Percentiles rank a stretch among this genome's conserved stretches.
Conservation (phyloP, 225 moss, liverwort and hornwort genomes). For the Pleurozium schreberi region DNA sequence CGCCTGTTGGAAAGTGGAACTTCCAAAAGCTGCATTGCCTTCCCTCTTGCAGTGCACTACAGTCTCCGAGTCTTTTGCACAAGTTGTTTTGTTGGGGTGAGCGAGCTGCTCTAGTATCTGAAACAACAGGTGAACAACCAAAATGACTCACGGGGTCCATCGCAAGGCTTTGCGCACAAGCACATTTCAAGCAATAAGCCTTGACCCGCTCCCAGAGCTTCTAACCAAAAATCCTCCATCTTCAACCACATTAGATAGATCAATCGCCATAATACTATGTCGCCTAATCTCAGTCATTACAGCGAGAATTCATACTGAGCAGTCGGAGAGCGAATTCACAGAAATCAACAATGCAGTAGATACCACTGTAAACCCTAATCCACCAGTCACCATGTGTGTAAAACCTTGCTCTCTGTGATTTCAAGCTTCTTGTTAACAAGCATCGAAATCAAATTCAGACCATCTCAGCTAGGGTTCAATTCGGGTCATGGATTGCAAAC, state of each 20-base stretch:
- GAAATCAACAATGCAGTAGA: not conserved
- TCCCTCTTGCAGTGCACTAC: constrained; percentile 44
- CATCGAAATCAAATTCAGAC: not conserved
- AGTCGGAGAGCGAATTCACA: not conserved
- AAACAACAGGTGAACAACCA: not conserved
- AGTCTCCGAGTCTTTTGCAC: constrained; percentile 48
- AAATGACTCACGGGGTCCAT: not conserved
- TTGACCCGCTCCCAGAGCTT: not conserved
- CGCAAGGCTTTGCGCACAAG: not conserved
- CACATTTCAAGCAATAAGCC: not conserved
- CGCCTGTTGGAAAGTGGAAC: constrained; percentile 30
- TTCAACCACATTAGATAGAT: not conserved
- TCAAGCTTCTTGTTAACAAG: not conserved
- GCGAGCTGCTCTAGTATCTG: constrained; percentile 66
- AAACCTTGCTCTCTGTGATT: not conserved
- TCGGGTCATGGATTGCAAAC: not conserved
- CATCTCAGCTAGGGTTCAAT: not conserved
- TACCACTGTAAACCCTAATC: constrained; percentile 9
- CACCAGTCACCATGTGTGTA: not conserved
- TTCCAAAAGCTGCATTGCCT: constrained; percentile 54
- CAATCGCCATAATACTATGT: not conserved
- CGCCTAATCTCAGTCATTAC: not conserved
- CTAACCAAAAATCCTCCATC: not conserved
- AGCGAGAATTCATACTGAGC: not conserved
- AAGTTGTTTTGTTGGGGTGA: constrained; percentile 30